phyloP scores from a whole-genome alignment of 345 rosid genomes.

The Salix udensis region DNA sequence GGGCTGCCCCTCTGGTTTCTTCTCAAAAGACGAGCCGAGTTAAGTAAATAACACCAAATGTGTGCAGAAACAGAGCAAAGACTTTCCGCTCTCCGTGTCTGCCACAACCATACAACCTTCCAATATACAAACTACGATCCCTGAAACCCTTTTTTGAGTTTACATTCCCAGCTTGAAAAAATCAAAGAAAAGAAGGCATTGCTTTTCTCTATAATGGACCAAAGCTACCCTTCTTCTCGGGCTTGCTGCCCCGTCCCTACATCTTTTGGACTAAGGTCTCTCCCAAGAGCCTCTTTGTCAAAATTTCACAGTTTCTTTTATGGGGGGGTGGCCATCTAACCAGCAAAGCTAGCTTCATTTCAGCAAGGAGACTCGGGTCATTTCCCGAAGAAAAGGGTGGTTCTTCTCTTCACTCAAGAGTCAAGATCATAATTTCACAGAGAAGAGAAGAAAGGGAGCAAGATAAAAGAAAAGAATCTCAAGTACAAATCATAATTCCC shows the following conservation, averaged over 20 bases:
- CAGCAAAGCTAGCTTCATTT: neutral
- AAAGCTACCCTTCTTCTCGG: constrained; percentile 12
- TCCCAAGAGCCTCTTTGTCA: constrained; percentile 6
- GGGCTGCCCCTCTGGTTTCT: neutral
- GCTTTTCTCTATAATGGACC: constrained; percentile 9
- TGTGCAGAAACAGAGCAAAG: neutral
- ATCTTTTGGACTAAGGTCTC: constrained; percentile 5
- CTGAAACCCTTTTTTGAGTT: constrained; percentile 3
- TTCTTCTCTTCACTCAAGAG: neutral
- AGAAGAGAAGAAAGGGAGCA: constrained; percentile 2
- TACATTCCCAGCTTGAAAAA: constrained; percentile 7
- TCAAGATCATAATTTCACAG: neutral
- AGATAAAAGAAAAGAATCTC: constrained; percentile 5
- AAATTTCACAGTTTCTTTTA: neutral
- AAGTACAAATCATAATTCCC: constrained; percentile 15
- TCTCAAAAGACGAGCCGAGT: constrained; percentile 49
- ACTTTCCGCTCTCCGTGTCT: constrained; percentile 32
- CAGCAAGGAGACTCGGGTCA: constrained; percentile 26
- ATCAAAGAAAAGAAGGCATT: neutral
- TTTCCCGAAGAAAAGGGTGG: constrained; percentile 8
- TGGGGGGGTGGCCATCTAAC: neutral
- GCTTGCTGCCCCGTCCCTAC: constrained; percentile 17
- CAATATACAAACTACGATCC: neutral
- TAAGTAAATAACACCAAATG: neutral
- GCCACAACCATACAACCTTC: constrained; percentile 20